These are phyloP conservation scores for Fraxinus baroniana DNA, from an alignment of 305 asterid genomes.

Conservation along the genomic window DNA sequence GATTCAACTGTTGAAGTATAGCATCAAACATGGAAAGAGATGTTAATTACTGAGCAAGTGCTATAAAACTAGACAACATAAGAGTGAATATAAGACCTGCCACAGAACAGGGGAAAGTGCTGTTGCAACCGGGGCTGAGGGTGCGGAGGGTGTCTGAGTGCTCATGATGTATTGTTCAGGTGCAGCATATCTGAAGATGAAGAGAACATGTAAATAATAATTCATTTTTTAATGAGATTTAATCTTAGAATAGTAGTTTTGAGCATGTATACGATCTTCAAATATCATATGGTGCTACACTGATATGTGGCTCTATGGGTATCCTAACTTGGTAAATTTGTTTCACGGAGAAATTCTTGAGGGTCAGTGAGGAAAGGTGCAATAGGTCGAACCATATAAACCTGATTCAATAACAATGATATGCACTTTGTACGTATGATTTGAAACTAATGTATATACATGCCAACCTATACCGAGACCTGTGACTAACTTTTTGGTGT, in stretches of 20 bases:
- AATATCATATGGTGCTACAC: neutral
- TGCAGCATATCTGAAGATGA: constrained; percentile 72
- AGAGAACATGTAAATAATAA: neutral
- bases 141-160: constrained; percentile 98
- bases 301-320: neutral
- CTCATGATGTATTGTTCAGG: constrained; percentile 98
- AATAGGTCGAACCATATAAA: neutral
- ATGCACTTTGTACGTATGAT: neutral
- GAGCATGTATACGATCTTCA: neutral
- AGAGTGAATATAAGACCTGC: constrained; percentile 57
- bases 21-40: constrained; percentile 12
- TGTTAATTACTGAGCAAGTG: neutral
- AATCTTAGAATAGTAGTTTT: neutral
- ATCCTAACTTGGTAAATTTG: neutral
- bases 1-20: constrained; percentile 63
- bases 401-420: neutral
- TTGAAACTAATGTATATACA: neutral
- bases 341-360: neutral
- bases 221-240: neutral
- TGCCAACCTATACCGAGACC: neutral
- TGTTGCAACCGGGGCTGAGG: constrained; percentile 91
- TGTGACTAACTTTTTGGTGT: neutral
- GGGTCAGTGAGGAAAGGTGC: neutral
- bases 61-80: neutral
- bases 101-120: constrained; percentile 95